Evolutionary conservation across 768 basidiomycete genomes (phyloP).

Genomic region (Mycena haematopus): DNA sequence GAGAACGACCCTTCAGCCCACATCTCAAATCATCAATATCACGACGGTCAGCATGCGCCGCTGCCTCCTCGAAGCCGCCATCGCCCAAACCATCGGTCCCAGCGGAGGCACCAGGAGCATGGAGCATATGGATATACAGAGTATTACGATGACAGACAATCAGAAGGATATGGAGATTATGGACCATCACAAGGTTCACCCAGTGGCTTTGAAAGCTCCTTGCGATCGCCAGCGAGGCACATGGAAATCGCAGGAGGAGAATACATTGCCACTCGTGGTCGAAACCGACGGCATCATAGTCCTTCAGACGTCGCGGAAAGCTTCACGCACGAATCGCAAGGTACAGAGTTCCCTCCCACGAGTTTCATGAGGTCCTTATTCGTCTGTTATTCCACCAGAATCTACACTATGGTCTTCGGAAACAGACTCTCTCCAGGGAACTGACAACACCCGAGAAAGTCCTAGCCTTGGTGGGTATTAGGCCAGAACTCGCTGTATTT

Average conservation of each 20-base stretch:
- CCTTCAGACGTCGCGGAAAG: background rate
- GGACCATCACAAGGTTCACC: background rate
- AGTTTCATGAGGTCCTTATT: background rate
- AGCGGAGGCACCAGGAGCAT: conserved; percentile 10
- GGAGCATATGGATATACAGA: conserved; percentile 13
- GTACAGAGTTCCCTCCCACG: background rate
- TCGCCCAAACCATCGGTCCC: conserved; percentile 8
- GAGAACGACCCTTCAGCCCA: conserved; percentile 9
- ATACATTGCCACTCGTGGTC: background rate
- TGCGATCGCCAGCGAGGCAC: background rate
- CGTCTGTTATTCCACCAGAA: background rate
- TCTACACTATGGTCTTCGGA: background rate
- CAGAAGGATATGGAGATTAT: background rate
- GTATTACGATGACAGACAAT: conserved; percentile 8
- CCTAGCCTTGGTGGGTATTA: background rate
- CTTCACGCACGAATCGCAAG: conserved; percentile 8
- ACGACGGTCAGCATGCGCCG: conserved; percentile 3
- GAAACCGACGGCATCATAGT: background rate
- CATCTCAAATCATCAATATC: background rate
- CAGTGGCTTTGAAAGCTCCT: conserved; percentile 5
- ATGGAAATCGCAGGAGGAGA: conserved; percentile 19
- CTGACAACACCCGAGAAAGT: background rate
- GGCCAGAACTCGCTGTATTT: background rate
- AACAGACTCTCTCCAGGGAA: too few relatives aligned
- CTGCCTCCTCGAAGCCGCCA: conserved; percentile 5